Conservation (phyloP, 1,284 basidiomycete species). For the Marasmius tenuissimus region DNA sequence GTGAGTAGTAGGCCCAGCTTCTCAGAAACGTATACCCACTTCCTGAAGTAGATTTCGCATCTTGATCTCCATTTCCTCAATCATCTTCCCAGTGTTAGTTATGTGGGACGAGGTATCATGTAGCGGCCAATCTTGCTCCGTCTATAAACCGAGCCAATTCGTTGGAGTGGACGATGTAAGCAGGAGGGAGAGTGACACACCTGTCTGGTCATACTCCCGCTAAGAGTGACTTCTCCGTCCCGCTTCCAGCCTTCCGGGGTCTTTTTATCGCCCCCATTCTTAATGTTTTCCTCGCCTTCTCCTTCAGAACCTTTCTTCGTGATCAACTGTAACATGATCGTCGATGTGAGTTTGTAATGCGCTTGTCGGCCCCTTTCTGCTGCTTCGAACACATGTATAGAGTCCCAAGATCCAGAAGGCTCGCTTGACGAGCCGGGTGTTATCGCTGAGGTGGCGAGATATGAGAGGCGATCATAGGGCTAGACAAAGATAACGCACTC, state of each 20-base stretch:
- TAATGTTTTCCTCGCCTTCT: conserved; percentile 40
- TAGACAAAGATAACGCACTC: conserved; percentile 51
- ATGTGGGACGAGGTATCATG: conserved; percentile 83
- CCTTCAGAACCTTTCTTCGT: conserved; percentile 52
- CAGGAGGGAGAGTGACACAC: conserved; percentile 40
- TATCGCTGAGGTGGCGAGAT: conserved; percentile 46
- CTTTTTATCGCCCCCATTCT: conserved; percentile 32
- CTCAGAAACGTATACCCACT: conserved; percentile 33
- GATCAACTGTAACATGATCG: conserved; percentile 94
- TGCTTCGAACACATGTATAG: conserved; percentile 97
- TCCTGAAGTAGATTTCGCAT: conserved; percentile 96
- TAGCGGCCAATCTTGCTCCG: conserved; percentile 84
- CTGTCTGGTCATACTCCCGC: conserved; percentile 97
- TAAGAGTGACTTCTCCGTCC: conserved; percentile 80
- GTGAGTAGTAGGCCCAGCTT: background rate
- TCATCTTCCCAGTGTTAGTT: conserved; percentile 88
- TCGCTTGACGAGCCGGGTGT: conserved; percentile 52
- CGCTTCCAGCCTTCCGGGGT: conserved; percentile 48
- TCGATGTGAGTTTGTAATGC: conserved; percentile 96
- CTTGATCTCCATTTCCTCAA: conserved; percentile 99
- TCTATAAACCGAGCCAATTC: conserved; percentile 40
- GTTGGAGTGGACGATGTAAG: background rate
- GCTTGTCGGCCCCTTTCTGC: conserved; percentile 88
- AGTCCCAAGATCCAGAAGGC: conserved; percentile 91
- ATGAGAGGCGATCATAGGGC: background rate